A percentile compares a stretch with the other conserved stretches of the same genome.
These are phyloP conservation scores for Epichloe scottii DNA, from an alignment of 2,329 filamentous ascomycete genomes.

Conservation along the genomic window DNA sequence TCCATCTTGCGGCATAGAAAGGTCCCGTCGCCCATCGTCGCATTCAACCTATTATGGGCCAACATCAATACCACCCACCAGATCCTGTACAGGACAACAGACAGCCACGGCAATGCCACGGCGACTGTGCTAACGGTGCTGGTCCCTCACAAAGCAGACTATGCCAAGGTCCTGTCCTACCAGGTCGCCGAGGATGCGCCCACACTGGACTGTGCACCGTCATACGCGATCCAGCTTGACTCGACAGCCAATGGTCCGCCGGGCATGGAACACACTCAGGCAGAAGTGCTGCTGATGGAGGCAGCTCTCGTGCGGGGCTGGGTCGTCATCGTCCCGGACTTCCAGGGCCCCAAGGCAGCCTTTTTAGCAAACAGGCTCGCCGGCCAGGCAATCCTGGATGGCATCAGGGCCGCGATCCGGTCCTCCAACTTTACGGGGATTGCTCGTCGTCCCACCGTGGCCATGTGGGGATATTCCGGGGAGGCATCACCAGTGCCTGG, in stretches of 20 bases:
- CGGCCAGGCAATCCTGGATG: constrained; percentile 30
- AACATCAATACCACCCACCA: constrained; percentile 16
- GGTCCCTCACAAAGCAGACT: constrained; percentile 19
- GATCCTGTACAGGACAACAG: constrained; percentile 27
- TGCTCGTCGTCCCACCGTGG: constrained; percentile 18
- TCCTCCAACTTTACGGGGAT: constrained; percentile 18
- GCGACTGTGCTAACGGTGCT: constrained; percentile 27
- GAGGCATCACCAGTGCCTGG: constrained; percentile 11
- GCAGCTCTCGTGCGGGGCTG: constrained; percentile 27
- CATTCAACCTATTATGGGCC: constrained; percentile 4
- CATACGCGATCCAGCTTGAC: constrained; percentile 13
- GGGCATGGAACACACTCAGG: constrained; percentile 18
- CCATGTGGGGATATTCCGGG: constrained; percentile 30
- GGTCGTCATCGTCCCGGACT: constrained; percentile 36
- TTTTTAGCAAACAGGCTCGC: constrained; percentile 28
- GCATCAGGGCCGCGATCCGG: constrained; percentile 27
- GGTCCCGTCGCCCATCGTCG: constrained; percentile 11
- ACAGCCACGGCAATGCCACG: constrained; percentile 22
- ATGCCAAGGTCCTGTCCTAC: constrained; percentile 25
- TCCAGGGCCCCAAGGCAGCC: constrained; percentile 29
- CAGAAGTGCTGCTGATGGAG: constrained; percentile 13
- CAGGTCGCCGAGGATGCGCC: constrained; percentile 29
- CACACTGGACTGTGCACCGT: constrained; percentile 21
- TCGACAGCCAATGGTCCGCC: constrained; percentile 12
- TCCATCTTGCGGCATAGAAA: constrained; percentile 11